A percentile compares a stretch with the other conserved stretches of the same genome.
Evolutionary conservation across 2,329 filamentous ascomycete genomes (phyloP).

Genomic region (Monilinia vaccinii-corymbosi): DNA sequence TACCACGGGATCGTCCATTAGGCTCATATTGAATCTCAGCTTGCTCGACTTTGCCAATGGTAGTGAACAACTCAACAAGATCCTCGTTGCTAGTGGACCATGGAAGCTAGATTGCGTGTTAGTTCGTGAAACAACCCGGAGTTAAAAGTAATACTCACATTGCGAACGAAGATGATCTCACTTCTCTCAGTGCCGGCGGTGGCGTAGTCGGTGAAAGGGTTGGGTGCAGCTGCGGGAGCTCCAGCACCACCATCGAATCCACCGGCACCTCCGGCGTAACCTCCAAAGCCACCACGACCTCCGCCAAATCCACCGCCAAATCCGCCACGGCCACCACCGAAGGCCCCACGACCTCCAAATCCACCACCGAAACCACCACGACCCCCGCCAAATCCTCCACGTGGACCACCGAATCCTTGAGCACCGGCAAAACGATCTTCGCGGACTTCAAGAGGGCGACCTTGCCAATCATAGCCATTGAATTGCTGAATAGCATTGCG

Average conservation of each 20-base stretch:
- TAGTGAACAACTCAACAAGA: constrained; percentile 90
- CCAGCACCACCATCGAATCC: constrained; percentile 27
- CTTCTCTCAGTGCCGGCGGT: constrained; percentile 77
- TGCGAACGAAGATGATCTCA: constrained; percentile 88
- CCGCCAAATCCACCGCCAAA: constrained; percentile 38
- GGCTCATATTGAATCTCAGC: constrained; percentile 99
- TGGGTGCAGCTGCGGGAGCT: constrained; percentile 53
- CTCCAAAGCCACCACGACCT: constrained; percentile 34
- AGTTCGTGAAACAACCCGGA: constrained; percentile 8
- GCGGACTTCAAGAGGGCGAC: constrained; percentile 83
- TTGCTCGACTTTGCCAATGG: constrained; percentile 94
- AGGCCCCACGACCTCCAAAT: constrained; percentile 47
- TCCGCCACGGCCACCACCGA: constrained; percentile 50
- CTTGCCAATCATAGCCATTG: constrained; percentile 98
- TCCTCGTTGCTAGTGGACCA: constrained; percentile 99
- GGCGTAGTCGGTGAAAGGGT: constrained; percentile 89
- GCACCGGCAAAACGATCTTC: constrained; percentile 84
- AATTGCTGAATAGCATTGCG: constrained; percentile 95
- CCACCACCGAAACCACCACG: constrained; percentile 41
- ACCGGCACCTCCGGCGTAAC: constrained; percentile 42
- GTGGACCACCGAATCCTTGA: constrained; percentile 35
- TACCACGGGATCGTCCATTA: constrained; percentile 88
- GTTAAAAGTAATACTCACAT: constrained; percentile 52
- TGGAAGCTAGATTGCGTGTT: constrained; percentile 59
- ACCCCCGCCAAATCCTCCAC: constrained; percentile 34